phyloP scores from a whole-genome alignment of 208 protist species.

The Trypanosoma vivax region DNA sequence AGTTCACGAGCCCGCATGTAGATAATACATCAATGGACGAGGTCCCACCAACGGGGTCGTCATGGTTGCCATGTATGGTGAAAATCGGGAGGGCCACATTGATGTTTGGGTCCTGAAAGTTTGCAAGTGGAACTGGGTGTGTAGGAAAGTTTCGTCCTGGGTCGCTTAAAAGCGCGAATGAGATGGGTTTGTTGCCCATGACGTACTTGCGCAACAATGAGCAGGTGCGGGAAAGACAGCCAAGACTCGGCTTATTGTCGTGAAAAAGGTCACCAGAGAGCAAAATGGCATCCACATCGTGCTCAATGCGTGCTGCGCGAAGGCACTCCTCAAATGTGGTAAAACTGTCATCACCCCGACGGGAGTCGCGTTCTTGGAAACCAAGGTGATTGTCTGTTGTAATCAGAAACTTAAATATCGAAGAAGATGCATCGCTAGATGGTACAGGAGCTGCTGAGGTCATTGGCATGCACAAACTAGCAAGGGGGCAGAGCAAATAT shows the following conservation, averaged over 20 bases:
- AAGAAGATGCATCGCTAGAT: constrained; percentile 23
- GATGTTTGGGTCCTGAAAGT: constrained; percentile 96
- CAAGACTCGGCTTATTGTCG: constrained; percentile 97
- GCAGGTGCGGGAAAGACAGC: constrained; percentile 83
- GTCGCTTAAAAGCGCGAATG: constrained; percentile 91
- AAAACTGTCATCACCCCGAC: constrained; percentile 97
- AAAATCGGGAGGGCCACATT: constrained; percentile 98
- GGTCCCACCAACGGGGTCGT: constrained; percentile 96
- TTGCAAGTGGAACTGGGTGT: constrained; percentile 68
- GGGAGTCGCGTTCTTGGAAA: constrained; percentile 91
- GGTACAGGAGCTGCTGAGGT: too few relatives aligned
- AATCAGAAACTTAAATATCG: constrained; percentile 85
- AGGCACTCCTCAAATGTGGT: constrained; percentile 98
- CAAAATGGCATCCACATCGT: constrained; percentile 95
- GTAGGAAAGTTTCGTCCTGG: constrained; percentile 87
- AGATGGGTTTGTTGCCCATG: constrained; percentile 86
- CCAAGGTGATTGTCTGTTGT: constrained; percentile 98
- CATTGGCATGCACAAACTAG: too few relatives aligned
- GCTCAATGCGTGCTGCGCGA: constrained; percentile 81
- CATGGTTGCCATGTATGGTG: constrained; percentile 99
- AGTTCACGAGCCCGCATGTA: constrained; percentile 95
- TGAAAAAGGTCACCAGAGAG: constrained; percentile 99
- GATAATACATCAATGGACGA: constrained; percentile 94
- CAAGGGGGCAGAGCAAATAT: too few relatives aligned
- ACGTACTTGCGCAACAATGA: constrained; percentile 88